phyloP scores from a whole-genome alignment of 345 rosid genomes.

The Salix caprea region DNA sequence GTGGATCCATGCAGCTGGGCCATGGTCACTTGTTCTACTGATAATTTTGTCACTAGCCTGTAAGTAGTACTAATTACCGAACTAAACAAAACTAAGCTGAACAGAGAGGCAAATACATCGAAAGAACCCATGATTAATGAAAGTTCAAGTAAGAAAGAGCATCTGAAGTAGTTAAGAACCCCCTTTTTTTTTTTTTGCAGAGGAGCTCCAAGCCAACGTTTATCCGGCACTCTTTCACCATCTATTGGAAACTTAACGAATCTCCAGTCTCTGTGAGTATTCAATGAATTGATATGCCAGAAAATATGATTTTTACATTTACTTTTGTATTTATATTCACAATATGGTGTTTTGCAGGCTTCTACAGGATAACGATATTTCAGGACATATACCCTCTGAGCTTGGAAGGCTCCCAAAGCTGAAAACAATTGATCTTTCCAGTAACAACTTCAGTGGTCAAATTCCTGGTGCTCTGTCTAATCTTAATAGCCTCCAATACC shows the following conservation, averaged over 20 bases:
- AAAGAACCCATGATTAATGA: neutral
- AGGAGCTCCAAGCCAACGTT: conserved; percentile 74
- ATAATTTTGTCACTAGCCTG: conserved; percentile 59
- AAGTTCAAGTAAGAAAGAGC: neutral
- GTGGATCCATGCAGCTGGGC: conserved; percentile 93
- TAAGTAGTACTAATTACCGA: conserved; percentile 38
- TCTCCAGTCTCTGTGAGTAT: conserved; percentile 74
- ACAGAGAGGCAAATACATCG: neutral
- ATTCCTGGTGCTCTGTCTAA: conserved; percentile 58
- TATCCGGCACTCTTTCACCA: conserved; percentile 67
- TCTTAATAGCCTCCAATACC: conserved; percentile 55
- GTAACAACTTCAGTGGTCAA: conserved; percentile 59
- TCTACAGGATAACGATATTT: conserved; percentile 70
- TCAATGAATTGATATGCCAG: neutral
- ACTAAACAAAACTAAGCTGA: neutral
- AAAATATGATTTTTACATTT: neutral
- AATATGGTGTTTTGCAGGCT: conserved; percentile 42
- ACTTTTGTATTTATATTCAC: neutral
- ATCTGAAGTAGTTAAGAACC: neutral
- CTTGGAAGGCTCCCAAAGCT: conserved; percentile 72
- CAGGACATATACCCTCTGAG: conserved; percentile 70
- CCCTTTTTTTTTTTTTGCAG: conserved; percentile 39
- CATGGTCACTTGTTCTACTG: conserved; percentile 64
- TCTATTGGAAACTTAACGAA: conserved; percentile 73
- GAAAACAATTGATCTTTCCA: conserved; percentile 76